These are phyloP conservation scores for Brassica carinata DNA, from an alignment of 345 rosid genomes.

Conservation along the genomic window DNA sequence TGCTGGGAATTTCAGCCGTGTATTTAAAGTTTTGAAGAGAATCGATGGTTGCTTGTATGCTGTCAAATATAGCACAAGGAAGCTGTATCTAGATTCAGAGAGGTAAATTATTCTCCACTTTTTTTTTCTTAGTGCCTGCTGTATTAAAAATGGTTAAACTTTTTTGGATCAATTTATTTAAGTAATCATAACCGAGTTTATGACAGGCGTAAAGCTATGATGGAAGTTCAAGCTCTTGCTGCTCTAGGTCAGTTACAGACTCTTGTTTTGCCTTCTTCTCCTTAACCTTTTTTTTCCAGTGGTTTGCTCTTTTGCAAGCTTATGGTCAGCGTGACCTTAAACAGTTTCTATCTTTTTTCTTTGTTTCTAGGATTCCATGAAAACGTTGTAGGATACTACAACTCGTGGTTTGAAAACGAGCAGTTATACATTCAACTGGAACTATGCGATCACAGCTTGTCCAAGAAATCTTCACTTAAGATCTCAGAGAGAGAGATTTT, in stretches of 20 bases:
- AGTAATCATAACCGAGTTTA: not conserved
- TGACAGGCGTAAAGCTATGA: slow-evolving; percentile 88
- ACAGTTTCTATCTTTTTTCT: not conserved
- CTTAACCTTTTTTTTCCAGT: not conserved
- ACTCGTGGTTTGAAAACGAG: slow-evolving; percentile 95
- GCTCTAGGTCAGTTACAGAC: slow-evolving; percentile 59
- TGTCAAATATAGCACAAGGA: slow-evolving; percentile 73
- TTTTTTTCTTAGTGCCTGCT: not conserved
- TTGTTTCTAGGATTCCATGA: slow-evolving; percentile 80
- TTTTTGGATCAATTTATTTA: not conserved
- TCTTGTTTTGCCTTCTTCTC: not conserved
- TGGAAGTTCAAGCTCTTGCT: slow-evolving; percentile 99
- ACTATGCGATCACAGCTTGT: slow-evolving; percentile 86
- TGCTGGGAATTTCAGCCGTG: slow-evolving; percentile 80
- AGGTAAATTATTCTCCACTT: slow-evolving; percentile 47
- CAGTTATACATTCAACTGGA: slow-evolving; percentile 96
- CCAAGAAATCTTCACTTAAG: slow-evolving; percentile 47
- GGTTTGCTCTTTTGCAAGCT: not conserved
- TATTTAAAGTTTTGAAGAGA: slow-evolving; percentile 88
- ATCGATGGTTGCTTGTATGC: slow-evolving; percentile 97
- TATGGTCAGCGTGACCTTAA: slow-evolving; percentile 1
- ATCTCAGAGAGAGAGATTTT: slow-evolving; percentile 62
- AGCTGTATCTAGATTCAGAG: slow-evolving; percentile 69
- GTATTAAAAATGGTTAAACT: not conserved
- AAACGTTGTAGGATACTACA: slow-evolving; percentile 78